Evolutionary conservation across 495 filamentous ascomycete species (phyloP).

Genomic region (Xylaria longipes): DNA sequence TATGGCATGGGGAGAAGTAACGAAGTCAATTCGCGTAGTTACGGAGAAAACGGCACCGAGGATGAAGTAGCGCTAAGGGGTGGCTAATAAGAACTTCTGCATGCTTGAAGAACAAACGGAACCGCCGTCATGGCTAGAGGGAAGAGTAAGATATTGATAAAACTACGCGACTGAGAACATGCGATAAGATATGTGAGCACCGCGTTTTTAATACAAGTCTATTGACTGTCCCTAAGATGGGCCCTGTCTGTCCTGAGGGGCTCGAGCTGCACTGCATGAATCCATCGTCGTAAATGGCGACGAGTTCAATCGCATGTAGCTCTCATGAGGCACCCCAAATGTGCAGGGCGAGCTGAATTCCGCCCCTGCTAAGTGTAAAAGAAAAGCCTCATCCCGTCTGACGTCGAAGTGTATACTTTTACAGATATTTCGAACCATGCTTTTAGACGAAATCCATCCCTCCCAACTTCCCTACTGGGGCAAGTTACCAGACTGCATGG

Average conservation of each 20-base stretch:
- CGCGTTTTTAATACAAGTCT: conserved; percentile 12
- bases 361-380: conserved; percentile 3
- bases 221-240: conserved; percentile 10
- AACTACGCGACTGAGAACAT: not conserved
- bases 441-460: conserved; percentile 13
- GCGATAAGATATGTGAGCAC: not conserved
- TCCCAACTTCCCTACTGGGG: conserved; percentile 1
- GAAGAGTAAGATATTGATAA: not conserved
- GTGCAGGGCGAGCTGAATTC: not conserved
- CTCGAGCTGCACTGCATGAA: not conserved
- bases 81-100: not conserved
- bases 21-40: not conserved
- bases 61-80: not conserved
- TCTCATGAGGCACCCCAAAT: conserved; percentile 1
- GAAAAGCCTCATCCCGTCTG: conserved; percentile 1
- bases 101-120: not conserved
- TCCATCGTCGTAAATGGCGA: not conserved
- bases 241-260: not conserved
- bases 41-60: not conserved
- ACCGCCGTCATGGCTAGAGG: not conserved
- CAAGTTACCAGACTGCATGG: not conserved
- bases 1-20: not conserved
- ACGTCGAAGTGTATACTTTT: conserved; percentile 24
- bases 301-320: not conserved
- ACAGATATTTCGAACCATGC: conserved; percentile 9